A percentile compares a stretch with the other conserved stretches of the same genome.
Conservation (phyloP, 148 eudicot genomes). For the Limonium bicolor region DNA sequence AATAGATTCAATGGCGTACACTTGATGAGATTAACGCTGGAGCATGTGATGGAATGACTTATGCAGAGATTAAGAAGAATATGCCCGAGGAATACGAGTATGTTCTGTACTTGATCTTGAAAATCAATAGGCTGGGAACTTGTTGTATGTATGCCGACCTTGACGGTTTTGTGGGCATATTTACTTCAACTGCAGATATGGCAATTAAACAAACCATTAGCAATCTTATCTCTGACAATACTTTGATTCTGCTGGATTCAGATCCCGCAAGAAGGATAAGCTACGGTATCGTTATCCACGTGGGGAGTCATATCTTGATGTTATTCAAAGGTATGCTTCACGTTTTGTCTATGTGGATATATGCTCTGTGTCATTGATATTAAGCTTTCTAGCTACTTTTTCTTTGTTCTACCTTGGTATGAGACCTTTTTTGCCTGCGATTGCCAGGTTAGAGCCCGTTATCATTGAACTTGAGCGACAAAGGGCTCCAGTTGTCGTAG, state of each 20-base stretch:
- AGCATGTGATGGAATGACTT: constrained; percentile 97
- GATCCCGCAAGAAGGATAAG: constrained; percentile 93
- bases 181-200: too few relatives aligned
- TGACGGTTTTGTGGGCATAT: too few relatives aligned
- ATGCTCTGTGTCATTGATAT: not conserved
- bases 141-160: too few relatives aligned
- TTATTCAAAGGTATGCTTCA: constrained; percentile 69
- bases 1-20: constrained; percentile 97
- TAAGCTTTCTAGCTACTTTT: not conserved
- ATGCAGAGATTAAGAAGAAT: constrained; percentile 84
- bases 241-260: too few relatives aligned
- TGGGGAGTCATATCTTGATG: constrained; percentile 98
- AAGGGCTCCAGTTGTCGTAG: constrained; percentile 94
- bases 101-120: constrained; percentile 7
- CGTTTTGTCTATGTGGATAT: not conserved
- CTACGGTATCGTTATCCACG: constrained; percentile 96
- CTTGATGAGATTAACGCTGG: constrained; percentile 97
- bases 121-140: too few relatives aligned
- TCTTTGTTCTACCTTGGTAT: too few relatives aligned
- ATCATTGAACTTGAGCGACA: constrained; percentile 98
- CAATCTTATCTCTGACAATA: too few relatives aligned
- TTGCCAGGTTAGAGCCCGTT: constrained; percentile 92
- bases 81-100: constrained; percentile 98
- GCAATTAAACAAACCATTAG: too few relatives aligned
- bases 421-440: not conserved